Evolutionary conservation across 768 basidiomycete genomes (phyloP), one percentile per base, ranked within the genome.

Genomic region (Boletus eberwhitei): DNA sequence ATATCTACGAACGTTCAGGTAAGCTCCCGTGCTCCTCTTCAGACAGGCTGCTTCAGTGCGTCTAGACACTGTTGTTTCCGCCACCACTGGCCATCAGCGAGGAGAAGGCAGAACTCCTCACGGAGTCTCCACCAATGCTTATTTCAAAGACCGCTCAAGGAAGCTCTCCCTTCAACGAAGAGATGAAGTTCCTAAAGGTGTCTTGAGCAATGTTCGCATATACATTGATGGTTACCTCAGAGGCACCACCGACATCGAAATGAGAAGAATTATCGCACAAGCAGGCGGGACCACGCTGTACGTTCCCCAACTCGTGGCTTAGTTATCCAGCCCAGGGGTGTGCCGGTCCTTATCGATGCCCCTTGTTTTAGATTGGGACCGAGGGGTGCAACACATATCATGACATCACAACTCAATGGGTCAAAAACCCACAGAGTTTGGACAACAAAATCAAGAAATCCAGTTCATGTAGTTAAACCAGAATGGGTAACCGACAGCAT

Each of bases 401-500:
- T 94, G 37, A 87, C 87, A 9, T 90, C 89, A 7, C 79, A 79
- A 50, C 74, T 92, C 52, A 88, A 78, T 62, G 88, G 79, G 17
- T 80, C 82, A 26, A 93, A 93, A 70, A 86, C 80, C 3, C 83
- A 91, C 54, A 83, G 77, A 61, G 62, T 84, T 48, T 69, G 92
- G 51, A 81, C 77, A 19, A 67, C 73, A 22, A 83, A 80, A 61
- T 74, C 73, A 32, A 74, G 74, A 58, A 77, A 67, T 53, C 75
- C 76, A 35, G 73, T 76, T 21, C 77, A 86, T 52, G 79, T 93
- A 51, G 88, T 93, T 32, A 83, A 77, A 53, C 88, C 88, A 9
- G 84, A 86, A 65, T 91, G 88, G 88, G 77, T 90, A 8, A 72
- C 74, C 12, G 88, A 90, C 58, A 87, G 87, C 60, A 76, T 90